These are phyloP conservation scores for Yamadazyma sp. DNA, from an alignment of 1,139 yeast species.

Conservation along the genomic window DNA sequence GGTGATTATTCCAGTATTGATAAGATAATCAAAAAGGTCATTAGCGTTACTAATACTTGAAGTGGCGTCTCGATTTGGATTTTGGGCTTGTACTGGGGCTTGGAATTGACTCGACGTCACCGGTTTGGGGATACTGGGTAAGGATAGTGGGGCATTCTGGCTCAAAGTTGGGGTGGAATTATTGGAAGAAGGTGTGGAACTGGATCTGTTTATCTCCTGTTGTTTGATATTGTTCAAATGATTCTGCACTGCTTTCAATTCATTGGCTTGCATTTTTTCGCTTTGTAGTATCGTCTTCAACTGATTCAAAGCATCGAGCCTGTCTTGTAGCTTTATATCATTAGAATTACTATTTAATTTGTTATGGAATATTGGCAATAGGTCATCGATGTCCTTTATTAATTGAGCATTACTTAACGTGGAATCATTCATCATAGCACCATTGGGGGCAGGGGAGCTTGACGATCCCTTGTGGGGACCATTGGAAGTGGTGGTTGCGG, in stretches of 20 bases:
- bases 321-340: slow-evolving; percentile 37
- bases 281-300: slow-evolving; percentile 38
- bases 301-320: slow-evolving; percentile 46
- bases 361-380: slow-evolving; percentile 38
- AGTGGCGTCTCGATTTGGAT: too few relatives aligned
- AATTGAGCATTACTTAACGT: slow-evolving; percentile 28
- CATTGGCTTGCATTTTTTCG: slow-evolving; percentile 40
- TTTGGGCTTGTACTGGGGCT: neutral
- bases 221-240: slow-evolving; percentile 36
- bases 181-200: slow-evolving; percentile 4
- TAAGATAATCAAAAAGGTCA: slow-evolving; percentile 32
- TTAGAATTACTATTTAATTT: slow-evolving; percentile 28
- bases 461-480: too few relatives aligned
- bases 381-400: slow-evolving; percentile 45
- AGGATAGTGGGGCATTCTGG: neutral
- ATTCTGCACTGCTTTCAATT: slow-evolving; percentile 41
- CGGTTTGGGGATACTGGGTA: slow-evolving; percentile 5
- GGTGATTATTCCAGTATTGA: slow-evolving; percentile 39
- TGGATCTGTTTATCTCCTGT: slow-evolving; percentile 26
- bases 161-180: slow-evolving; percentile 12
- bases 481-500: neutral
- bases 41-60: slow-evolving; percentile 15
- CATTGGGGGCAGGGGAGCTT: neutral
- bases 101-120: neutral
- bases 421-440: slow-evolving; percentile 1